phyloP scores from a whole-genome alignment of 1,139 yeast genomes.

The Diutina ranongensis region DNA sequence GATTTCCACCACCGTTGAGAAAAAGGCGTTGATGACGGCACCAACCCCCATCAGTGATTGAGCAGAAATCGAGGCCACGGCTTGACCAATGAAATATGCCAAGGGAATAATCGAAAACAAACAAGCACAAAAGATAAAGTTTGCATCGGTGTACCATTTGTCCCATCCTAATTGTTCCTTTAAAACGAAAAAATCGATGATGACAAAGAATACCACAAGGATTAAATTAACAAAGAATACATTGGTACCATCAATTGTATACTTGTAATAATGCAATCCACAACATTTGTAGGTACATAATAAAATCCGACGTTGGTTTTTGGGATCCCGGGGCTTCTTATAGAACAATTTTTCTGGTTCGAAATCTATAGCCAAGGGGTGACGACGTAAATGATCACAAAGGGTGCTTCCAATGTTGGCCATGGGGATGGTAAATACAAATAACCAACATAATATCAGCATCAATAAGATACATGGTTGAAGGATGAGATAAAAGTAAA shows the following conservation, averaged over 20 bases:
- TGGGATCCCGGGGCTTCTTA: constrained; percentile 15
- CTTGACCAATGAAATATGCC: constrained; percentile 96
- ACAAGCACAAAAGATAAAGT: constrained; percentile 62
- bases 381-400: constrained; percentile 72
- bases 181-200: constrained; percentile 61
- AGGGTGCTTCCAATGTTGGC: constrained; percentile 52
- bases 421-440: constrained; percentile 90
- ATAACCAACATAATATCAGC: constrained; percentile 61
- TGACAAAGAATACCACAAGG: constrained; percentile 70
- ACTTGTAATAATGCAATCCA: constrained; percentile 88
- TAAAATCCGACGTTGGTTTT: constrained; percentile 31
- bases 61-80: constrained; percentile 96
- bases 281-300: constrained; percentile 86
- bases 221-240: constrained; percentile 81
- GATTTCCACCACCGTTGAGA: constrained; percentile 91
- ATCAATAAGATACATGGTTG: constrained; percentile 56
- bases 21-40: constrained; percentile 95
- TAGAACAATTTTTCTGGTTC: constrained; percentile 48
- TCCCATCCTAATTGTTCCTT: constrained; percentile 39
- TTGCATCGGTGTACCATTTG: constrained; percentile 44
- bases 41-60: constrained; percentile 99
- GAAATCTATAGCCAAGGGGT: constrained; percentile 76
- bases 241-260: constrained; percentile 93
- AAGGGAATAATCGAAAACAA: constrained; percentile 80
- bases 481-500: constrained; percentile 55